Evolutionary conservation across 176 grass and related monocot species (phyloP), one percentile per base, ranked within the genome.

Genomic region (Tuctoria greenei): DNA sequence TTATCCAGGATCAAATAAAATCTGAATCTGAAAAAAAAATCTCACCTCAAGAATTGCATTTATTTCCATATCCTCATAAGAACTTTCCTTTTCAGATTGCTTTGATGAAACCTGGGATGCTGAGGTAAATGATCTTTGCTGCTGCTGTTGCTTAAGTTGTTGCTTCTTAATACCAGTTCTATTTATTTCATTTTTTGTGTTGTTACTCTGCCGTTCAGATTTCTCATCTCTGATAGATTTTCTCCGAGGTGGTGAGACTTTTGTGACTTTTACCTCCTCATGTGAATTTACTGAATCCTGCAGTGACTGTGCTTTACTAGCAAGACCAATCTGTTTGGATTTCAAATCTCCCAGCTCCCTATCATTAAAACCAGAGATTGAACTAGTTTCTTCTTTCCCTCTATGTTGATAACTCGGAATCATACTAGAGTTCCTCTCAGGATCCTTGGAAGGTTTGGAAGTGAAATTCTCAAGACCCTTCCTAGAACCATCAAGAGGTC

Each of bases 1-100:
- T 66, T 43, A 63, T 39, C 61, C 37, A 45, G 11, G 25, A 73
- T 67, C 43, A 58, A 84, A 64, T 67, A 49, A 70, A 21, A 79
- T 7, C 24, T 21, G n/a, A 64, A 20, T 20, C 54, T 27, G 45
- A 47, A 13, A 28, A 61, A 15, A 59, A 76, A 40, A 58, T 71
- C 45, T 67, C 77, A 99, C 95, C 91, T 99, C 92, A 60, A 99
- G 96, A 82, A 99, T 82, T 56, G 92, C 87, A 69, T 99, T 87
- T 72, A 99, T 92, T 75, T 95, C 96, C 27, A 81, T 83, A 60
- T 95, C 55, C 55, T 58, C 96, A 86, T 92, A 84, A 62, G 69
- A 83, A 66, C 49, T 64, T 73, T 98, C 88, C 54, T 90, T 93
- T 87, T 92, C 95, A 75, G 88, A 93, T 79, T 87, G 74, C 70